phyloP scores from a whole-genome alignment of 768 basidiomycete species.

The Collybia sordida region DNA sequence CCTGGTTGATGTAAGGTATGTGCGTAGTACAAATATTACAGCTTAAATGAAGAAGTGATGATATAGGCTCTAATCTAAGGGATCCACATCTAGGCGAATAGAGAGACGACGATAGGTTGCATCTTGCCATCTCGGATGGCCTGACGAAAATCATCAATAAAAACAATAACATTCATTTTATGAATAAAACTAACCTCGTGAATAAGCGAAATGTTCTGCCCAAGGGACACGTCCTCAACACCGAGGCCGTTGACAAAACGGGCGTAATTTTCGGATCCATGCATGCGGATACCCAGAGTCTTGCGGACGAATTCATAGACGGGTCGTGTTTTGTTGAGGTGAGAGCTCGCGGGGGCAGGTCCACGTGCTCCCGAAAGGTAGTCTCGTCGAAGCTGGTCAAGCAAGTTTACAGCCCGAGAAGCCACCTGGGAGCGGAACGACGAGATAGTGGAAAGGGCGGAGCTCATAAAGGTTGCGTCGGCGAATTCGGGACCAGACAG shows the following conservation, averaged over 20 bases:
- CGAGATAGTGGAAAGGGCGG: conserved; percentile 39
- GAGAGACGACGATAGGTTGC: conserved; percentile 40
- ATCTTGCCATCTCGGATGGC: conserved; percentile 55
- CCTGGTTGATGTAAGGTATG: too few relatives aligned
- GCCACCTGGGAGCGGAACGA: conserved; percentile 57
- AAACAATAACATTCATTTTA: neutral
- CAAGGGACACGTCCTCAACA: conserved; percentile 65
- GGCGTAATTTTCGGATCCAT: conserved; percentile 71
- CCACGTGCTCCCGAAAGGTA: conserved; percentile 63
- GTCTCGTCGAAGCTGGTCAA: conserved; percentile 49
- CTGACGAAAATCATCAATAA: conserved; percentile 18
- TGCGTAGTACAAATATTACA: too few relatives aligned
- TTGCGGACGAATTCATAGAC: conserved; percentile 79
- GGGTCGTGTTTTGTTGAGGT: conserved; percentile 65
- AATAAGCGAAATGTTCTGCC: conserved; percentile 71
- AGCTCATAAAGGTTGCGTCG: conserved; percentile 27
- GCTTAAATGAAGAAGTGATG: too few relatives aligned
- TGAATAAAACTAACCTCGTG: conserved; percentile 56
- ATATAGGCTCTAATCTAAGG: neutral
- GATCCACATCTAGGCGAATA: conserved; percentile 30
- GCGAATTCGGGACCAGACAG: conserved; percentile 39
- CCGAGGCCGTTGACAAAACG: conserved; percentile 63
- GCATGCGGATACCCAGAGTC: conserved; percentile 75
- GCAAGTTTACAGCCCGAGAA: conserved; percentile 39
- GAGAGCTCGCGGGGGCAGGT: conserved; percentile 62